Conservation (phyloP, 192 early-diverging fungal genomes). For the Podila epicladia region DNA sequence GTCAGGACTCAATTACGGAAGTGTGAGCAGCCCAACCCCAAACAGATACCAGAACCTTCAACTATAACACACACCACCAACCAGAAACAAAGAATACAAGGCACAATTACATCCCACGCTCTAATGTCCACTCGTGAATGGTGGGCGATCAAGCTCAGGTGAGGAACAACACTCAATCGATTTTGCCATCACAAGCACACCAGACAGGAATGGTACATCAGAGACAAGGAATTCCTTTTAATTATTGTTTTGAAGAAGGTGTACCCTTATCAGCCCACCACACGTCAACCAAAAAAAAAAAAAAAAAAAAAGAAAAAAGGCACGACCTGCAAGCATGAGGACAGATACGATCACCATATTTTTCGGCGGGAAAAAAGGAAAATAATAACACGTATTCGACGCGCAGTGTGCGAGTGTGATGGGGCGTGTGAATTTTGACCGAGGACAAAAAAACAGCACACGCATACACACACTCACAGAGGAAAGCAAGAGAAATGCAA, state of each 20-base stretch:
- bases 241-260: not conserved
- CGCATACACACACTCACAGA: not conserved
- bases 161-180: not conserved
- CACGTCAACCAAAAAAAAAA: too few relatives aligned
- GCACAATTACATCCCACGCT: not conserved
- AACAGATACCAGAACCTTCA: too few relatives aligned
- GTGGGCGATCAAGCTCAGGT: conserved; percentile 52
- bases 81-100: not conserved
- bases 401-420: too few relatives aligned
- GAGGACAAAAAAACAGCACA: not conserved
- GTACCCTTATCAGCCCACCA: too few relatives aligned
- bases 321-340: too few relatives aligned
- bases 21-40: too few relatives aligned
- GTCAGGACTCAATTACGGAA: too few relatives aligned
- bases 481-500: not conserved
- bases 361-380: too few relatives aligned
- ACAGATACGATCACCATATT: too few relatives aligned
- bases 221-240: not conserved
- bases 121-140: conserved; percentile 49
- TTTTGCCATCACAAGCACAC: not conserved
- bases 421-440: conserved; percentile 22
- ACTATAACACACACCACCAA: too few relatives aligned
- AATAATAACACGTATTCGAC: too few relatives aligned
- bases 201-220: not conserved
- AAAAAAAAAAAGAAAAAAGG: too few relatives aligned